Conservation (phyloP, 441 rosid genomes). For the Raphanus hybrid region DNA sequence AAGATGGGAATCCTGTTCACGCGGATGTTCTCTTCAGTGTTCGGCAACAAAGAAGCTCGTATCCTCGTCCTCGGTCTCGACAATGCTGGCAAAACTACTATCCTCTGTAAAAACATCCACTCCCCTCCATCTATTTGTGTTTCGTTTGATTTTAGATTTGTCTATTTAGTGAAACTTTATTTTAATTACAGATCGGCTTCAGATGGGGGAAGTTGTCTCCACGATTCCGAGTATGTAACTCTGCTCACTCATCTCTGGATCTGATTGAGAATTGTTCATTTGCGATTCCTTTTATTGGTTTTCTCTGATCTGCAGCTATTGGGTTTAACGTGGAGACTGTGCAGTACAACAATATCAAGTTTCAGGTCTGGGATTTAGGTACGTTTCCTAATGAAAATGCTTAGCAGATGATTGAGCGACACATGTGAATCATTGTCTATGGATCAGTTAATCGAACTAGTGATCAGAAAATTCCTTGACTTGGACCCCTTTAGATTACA, state of each 20-base stretch:
- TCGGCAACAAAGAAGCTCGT: slow-evolving; percentile 59
- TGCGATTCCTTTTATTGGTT: not conserved
- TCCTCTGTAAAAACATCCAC: slow-evolving; percentile 47
- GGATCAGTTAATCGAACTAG: not conserved
- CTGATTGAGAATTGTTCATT: not conserved
- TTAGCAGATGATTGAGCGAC: not conserved
- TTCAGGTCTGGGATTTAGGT: slow-evolving; percentile 98
- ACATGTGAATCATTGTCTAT: not conserved
- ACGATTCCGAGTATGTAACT: slow-evolving; percentile 47
- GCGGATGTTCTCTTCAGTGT: slow-evolving; percentile 51
- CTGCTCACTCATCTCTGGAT: slow-evolving; percentile 18
- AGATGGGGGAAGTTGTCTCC: slow-evolving; percentile 52
- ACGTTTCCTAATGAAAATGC: slow-evolving; percentile 23
- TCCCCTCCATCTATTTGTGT: not conserved
- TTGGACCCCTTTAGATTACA: not conserved
- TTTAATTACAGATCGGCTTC: slow-evolving; percentile 47
- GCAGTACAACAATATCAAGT: slow-evolving; percentile 81
- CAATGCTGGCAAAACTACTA: slow-evolving; percentile 63
- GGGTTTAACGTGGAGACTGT: slow-evolving; percentile 55
- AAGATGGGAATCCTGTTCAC: slow-evolving; percentile 42
- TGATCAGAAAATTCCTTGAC: not conserved
- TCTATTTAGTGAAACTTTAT: not conserved
- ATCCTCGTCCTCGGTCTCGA: slow-evolving; percentile 63
- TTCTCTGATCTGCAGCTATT: slow-evolving; percentile 66
- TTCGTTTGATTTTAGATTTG: not conserved